phyloP scores from a whole-genome alignment of 2,329 filamentous ascomycete species.

The Cercospora beticola region DNA sequence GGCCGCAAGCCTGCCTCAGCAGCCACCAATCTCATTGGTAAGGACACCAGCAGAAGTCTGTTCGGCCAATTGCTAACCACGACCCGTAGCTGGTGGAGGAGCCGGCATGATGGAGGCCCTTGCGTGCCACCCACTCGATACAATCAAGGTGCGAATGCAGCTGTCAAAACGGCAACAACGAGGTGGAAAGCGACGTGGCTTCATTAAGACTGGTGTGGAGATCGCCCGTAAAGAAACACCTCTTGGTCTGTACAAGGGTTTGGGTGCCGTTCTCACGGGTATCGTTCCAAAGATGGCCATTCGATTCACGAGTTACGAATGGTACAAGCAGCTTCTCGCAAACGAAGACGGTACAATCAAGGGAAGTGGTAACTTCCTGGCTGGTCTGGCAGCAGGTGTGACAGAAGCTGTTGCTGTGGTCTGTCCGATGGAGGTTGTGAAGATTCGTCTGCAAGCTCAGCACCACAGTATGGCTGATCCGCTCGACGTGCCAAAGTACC shows the following conservation, averaged over 20 bases:
- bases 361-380: conserved; percentile 71
- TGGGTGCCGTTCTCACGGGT: conserved; percentile 93
- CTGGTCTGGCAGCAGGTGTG: conserved; percentile 87
- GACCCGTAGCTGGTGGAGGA: conserved; percentile 77
- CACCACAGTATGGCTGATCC: conserved; percentile 98
- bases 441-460: conserved; percentile 96
- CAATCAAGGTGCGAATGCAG: conserved; percentile 99
- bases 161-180: conserved; percentile 84
- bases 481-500: conserved; percentile 93
- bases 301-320: conserved; percentile 95
- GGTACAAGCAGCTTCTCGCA: conserved; percentile 82
- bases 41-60: not conserved
- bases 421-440: conserved; percentile 98
- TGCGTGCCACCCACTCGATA: conserved; percentile 91
- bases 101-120: conserved; percentile 99
- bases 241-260: conserved; percentile 91
- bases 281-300: conserved; percentile 99
- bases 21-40: conserved; percentile 88
- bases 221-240: conserved; percentile 90
- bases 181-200: conserved; percentile 80
- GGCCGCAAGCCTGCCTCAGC: conserved; percentile 78
- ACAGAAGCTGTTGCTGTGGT: conserved; percentile 96
- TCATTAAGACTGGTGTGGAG: conserved; percentile 78
- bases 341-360: conserved; percentile 66
- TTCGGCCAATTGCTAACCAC: conserved; percentile 19